These are phyloP conservation scores for Ophiognomonia clavigignenti-juglandacearum DNA, from an alignment of 2,329 filamentous ascomycete species.

Conservation along the genomic window DNA sequence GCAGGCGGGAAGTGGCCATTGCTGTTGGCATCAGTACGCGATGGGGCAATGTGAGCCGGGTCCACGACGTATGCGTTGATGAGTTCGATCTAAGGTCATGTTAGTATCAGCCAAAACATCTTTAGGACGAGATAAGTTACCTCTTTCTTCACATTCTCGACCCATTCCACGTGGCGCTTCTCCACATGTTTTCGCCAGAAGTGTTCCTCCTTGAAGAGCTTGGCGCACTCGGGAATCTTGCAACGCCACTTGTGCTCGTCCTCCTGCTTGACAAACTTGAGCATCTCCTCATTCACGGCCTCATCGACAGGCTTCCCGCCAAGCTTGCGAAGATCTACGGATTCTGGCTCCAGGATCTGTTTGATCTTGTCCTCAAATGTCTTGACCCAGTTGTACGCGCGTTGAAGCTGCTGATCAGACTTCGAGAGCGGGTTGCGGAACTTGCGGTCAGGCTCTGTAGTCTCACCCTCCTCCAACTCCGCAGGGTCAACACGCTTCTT, in stretches of 20 bases:
- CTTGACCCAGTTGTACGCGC: constrained; percentile 97
- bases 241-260: constrained; percentile 96
- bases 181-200: constrained; percentile 99
- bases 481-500: constrained; percentile 67
- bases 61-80: constrained; percentile 95
- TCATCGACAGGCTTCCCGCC: constrained; percentile 85
- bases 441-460: constrained; percentile 66
- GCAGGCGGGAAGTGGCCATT: constrained; percentile 90
- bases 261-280: constrained; percentile 91
- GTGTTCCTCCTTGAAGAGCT: constrained; percentile 93
- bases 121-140: constrained; percentile 40
- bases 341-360: constrained; percentile 86
- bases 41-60: constrained; percentile 89
- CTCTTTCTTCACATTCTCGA: constrained; percentile 73
- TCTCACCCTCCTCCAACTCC: constrained; percentile 59
- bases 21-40: constrained; percentile 87
- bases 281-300: constrained; percentile 77
- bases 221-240: constrained; percentile 92
- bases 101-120: constrained; percentile 3
- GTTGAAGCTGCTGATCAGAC: constrained; percentile 84
- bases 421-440: constrained; percentile 66
- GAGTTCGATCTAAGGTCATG: constrained; percentile 69
- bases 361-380: constrained; percentile 96
- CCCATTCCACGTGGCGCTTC: constrained; percentile 89
- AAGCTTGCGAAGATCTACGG: constrained; percentile 81